Base-by-base conservation (phyloP, 805 yeast genomes). In the Cyberlindnera xishuangbannaensis region DNA sequence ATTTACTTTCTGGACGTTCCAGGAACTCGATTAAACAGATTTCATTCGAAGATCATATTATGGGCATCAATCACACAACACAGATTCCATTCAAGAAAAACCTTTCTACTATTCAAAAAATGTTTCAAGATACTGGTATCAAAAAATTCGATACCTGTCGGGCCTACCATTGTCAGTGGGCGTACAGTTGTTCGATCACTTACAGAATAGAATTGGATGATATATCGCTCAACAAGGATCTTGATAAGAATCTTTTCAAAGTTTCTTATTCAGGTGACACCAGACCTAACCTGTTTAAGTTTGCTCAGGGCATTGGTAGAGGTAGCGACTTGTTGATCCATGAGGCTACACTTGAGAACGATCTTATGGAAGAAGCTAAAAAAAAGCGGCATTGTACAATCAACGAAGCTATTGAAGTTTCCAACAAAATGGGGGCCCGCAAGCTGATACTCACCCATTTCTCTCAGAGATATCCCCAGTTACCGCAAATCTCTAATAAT, bases 201-300 rank as follows among this genome's bases (percentile, higher is more conserved):
- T 71, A 81, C 34, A 57, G 56, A 7, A 47, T 64, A 20, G 48
- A 45, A 2, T 42, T 39, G 3, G 34, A 44, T 7, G 39, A 56
- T 13, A n/a, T n/a, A n/a, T n/a, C n/a, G n/a, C n/a, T n/a, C n/a
- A n/a, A n/a, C n/a, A n/a, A n/a, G n/a, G 31, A 37, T 15, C 29
- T 30, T 8, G 21, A 19, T 2, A 26, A 34, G 3, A 34, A 34
- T n/a, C 39, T 50, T 0, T 86, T 86, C 63, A 81, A 74, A 45
- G 65, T 88, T 1, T 80, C 96, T 1, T 92, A 84, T 54, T 86
- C 96, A 2, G 98, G 98, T 10, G 99, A 92, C 53, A 85, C 97
- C 0, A 73, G 97, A 48, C 98, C 98, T 1, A 78, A 76, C 43
- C 50, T 61, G 4, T 59, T 55, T 30, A 54, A 50, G 27, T 87